Conservation (phyloP, 1,139 yeast species). For the Magnusiomyces sp. region DNA sequence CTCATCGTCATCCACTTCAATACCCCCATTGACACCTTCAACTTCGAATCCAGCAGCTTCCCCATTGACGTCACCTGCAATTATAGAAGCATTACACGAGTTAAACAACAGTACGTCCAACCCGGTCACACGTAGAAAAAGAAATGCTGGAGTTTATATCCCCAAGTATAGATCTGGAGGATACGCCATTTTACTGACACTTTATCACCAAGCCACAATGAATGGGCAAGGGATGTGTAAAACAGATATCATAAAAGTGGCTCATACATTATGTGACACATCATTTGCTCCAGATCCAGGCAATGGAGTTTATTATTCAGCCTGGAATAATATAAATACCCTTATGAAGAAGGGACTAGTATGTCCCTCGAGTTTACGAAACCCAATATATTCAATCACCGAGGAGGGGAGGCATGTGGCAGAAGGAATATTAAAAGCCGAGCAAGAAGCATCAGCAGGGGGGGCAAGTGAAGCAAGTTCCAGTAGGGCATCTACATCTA, state of each 20-base stretch:
- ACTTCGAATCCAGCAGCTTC: constrained; percentile 5
- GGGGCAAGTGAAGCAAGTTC: neutral
- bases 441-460: constrained; percentile 17
- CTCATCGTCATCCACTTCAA: too few species aligned
- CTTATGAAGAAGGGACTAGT: constrained; percentile 58
- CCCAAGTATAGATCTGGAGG: constrained; percentile 81
- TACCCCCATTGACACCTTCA: constrained; percentile 1
- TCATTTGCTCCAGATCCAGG: constrained; percentile 59
- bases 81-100: neutral
- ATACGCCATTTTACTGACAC: constrained; percentile 67
- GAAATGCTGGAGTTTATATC: constrained; percentile 42
- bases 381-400: constrained; percentile 55
- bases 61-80: neutral
- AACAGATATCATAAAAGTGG: constrained; percentile 49
- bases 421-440: constrained; percentile 42
- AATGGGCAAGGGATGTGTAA: constrained; percentile 38
- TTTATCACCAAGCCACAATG: constrained; percentile 34
- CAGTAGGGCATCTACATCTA: too few species aligned
- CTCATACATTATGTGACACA: constrained; percentile 53
- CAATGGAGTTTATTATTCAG: constrained; percentile 52
- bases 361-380: constrained; percentile 41
- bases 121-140: constrained; percentile 24
- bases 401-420: constrained; percentile 70
- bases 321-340: constrained; percentile 70
- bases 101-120: constrained; percentile 6